phyloP scores from a whole-genome alignment of 768 basidiomycete species.

The Lanmaoa rubissima region DNA sequence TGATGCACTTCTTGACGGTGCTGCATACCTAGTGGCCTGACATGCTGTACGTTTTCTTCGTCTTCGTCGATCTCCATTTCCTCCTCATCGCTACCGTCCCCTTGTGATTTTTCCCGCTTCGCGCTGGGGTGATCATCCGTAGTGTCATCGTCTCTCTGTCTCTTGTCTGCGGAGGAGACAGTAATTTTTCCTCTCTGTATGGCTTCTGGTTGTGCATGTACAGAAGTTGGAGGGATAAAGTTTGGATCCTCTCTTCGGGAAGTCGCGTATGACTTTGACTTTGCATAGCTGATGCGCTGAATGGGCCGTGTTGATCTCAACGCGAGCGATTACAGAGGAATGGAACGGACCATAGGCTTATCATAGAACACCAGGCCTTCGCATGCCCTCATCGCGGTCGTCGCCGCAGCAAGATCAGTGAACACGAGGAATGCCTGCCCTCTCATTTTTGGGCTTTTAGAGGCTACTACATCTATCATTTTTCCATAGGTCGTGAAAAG shows the following conservation, averaged over 20 bases:
- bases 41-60: slow-evolving; percentile 52
- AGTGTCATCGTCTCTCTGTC: slow-evolving; percentile 61
- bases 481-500: slow-evolving; percentile 94
- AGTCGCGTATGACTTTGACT: slow-evolving; percentile 85
- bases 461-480: slow-evolving; percentile 89
- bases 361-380: slow-evolving; percentile 93
- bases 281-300: slow-evolving; percentile 91
- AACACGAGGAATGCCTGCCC: slow-evolving; percentile 98
- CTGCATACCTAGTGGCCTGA: slow-evolving; percentile 47
- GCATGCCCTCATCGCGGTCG: slow-evolving; percentile 88
- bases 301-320: slow-evolving; percentile 12
- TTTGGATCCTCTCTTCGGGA: slow-evolving; percentile 73
- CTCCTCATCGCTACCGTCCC: slow-evolving; percentile 67
- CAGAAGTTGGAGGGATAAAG: slow-evolving; percentile 71
- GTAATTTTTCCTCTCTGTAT: slow-evolving; percentile 39
- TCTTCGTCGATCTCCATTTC: slow-evolving; percentile 97
- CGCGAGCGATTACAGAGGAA: slow-evolving; percentile 1
- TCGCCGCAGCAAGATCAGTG: slow-evolving; percentile 85
- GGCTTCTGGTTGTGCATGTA: slow-evolving; percentile 51
- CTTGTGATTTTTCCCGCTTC: slow-evolving; percentile 71
- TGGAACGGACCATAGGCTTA: slow-evolving; percentile 75
- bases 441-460: slow-evolving; percentile 80
- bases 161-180: slow-evolving; percentile 50
- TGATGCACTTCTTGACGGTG: slow-evolving; percentile 4
- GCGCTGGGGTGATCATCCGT: slow-evolving; percentile 51